Base-by-base conservation (phyloP, 257 asterid species). In the Osmanthus fragrans region DNA sequence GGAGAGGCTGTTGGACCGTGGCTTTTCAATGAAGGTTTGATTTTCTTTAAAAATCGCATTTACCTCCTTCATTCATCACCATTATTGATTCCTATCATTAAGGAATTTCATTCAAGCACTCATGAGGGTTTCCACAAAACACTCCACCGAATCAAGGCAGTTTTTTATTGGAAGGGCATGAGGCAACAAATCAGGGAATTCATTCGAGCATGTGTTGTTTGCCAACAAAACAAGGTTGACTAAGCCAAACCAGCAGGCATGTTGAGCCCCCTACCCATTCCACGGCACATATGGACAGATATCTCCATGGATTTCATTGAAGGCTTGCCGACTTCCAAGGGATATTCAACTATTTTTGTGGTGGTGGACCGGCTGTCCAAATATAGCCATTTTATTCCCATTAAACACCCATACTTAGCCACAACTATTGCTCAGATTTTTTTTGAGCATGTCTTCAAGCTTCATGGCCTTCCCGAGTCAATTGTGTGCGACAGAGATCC, bases 221-320 rank as follows among this genome's bases (percentile, higher is more conserved):
- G 71, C 13, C 18, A 67, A 32, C 3, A 6, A 12, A 2, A 27
- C 4, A 30, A 68, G 21, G 18, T 13, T 1, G 8, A 68, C 32
- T 47, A 15, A 0, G 9, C 19, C 15, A 3, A 8, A 18, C 34
- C 3, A 1, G 12, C 60, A 3, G 45, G 39, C 7, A 0, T 19
- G 33, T 54, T 13, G 16, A 77, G 19, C 69, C 56, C 37, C 37
- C 37, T 34, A 4, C 56, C 42, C 6, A 7, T 25, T 19, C 13
- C 42, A 2, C 7, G 18, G 0, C 25, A 19, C 8, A 19, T 15
- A 1, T 33, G 73, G 54, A 45, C n/a, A 2, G 51, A 70, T 32
- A 71, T 15, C 18, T 12, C 73, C 1, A 60, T 73, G 69, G 73
- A 78, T 32, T 72, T 72, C 23, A 40, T 72, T 4, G 73, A 72